Evolutionary conservation across 225 moss, liverwort and hornwort genomes (phyloP).

Genomic region (Rhytidiadelphus loreus): DNA sequence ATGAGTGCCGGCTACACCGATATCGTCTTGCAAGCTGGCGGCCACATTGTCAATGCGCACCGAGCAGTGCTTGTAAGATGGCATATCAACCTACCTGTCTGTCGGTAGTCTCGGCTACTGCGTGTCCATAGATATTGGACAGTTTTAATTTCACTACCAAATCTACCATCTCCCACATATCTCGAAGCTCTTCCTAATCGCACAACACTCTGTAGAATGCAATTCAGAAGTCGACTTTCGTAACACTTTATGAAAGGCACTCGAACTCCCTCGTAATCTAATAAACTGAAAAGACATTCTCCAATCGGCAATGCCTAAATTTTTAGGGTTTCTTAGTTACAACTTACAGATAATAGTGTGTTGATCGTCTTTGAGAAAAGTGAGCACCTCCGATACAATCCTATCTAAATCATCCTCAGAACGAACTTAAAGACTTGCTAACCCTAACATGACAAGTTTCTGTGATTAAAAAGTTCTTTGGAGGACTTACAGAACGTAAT

Average conservation of each 20-base stretch:
- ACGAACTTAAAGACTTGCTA: neutral
- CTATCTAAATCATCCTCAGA: neutral
- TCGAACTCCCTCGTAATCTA: neutral
- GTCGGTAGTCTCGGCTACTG: neutral
- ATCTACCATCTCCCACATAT: neutral
- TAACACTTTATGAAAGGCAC: neutral
- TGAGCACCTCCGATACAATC: neutral
- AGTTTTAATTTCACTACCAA: neutral
- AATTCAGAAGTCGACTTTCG: neutral
- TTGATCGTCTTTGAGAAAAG: neutral
- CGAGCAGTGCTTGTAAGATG: conserved; percentile 60
- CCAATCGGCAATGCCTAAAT: neutral
- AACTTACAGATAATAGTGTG: neutral
- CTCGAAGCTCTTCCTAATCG: neutral
- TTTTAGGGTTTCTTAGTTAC: neutral
- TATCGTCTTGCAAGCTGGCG: conserved; percentile 67
- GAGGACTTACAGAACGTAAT: neutral
- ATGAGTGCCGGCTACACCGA: conserved; percentile 70
- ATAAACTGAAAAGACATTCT: neutral
- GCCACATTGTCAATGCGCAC: conserved; percentile 61
- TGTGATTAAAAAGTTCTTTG: neutral
- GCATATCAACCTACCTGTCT: neutral
- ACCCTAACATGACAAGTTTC: neutral
- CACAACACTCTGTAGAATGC: neutral
- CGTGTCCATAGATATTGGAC: neutral